Base-by-base conservation (phyloP, 73 alveolate species). In the Symbiodinium pilosum region DNA sequence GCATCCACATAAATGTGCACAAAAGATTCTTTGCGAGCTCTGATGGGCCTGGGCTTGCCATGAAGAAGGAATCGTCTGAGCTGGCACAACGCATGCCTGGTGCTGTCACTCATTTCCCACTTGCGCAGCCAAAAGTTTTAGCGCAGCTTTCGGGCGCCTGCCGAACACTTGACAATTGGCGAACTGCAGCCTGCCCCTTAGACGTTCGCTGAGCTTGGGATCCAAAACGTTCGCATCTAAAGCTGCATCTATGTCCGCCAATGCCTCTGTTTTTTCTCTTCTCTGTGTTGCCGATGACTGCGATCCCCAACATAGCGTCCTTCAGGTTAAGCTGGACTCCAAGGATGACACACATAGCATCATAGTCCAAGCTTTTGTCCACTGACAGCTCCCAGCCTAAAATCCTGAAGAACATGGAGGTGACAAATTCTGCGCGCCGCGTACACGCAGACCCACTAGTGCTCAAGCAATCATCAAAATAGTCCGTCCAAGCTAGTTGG, bases 1-100 rank as follows among this genome's bases (percentile, higher is more conserved):
- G 93, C 93, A 36, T 86, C 93, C 40, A 86, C 93, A 34, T 56
- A 86, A 36, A 86, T 51, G 83, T 36, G 93, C 3, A 51, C 3
- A 16, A 44, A 32, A 4, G 28, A 9, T 6, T 14, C 59, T 9
- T 6, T 14, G 14, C 21, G 6, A 3, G 73, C 73, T 8, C 73
- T 26, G 5, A 56, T 5, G 5, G 73, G 32, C 32, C 73, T 5
- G n/a, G 73, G 73, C 32, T 32, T 26, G 14, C 34, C 26, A 6
- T 5, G 5, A 3, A 3, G 34, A 56, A 56, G 73, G 73, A 56
- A 16, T 16, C 21, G 32, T 20, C 21, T 56, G 14, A 56, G 73
- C 14, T 8, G 73, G 34, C 3, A 3, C 32, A 56, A 16, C 9
- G 34, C 73, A 3, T 3, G 32, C 26, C 73, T 26, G 5, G 73